Percentiles rank a stretch among this genome's conserved stretches.
Conservation (phyloP, 176 grass and related monocot species). For the Triticum urartu region DNA sequence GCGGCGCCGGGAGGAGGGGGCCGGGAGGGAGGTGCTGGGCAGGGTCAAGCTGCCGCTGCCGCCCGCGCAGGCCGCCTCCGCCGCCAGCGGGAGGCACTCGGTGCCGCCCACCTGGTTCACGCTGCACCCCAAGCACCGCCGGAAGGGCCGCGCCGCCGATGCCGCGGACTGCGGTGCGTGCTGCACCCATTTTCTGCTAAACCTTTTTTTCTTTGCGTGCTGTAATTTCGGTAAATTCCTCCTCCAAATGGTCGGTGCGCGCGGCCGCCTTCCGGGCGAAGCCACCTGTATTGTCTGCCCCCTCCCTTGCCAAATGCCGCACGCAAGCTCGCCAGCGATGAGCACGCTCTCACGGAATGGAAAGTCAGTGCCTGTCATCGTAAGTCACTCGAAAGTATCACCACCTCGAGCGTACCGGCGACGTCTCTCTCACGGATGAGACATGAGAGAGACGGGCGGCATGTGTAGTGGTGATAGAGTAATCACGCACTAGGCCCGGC, state of each 20-base stretch:
- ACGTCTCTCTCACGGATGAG: neutral
- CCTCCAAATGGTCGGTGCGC: constrained; percentile 19
- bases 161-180: constrained; percentile 55
- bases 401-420: neutral
- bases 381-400: neutral
- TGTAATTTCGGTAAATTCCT: neutral
- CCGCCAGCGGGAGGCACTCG: constrained; percentile 30
- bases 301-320: constrained; percentile 12
- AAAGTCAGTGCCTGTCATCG: neutral
- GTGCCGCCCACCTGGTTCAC: constrained; percentile 70
- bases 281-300: neutral
- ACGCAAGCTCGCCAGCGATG: constrained; percentile 26
- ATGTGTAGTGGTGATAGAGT: neutral
- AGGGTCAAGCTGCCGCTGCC: constrained; percentile 39
- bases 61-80: neutral
- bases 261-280: neutral
- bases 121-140: constrained; percentile 50
- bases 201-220: neutral
- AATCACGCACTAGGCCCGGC: neutral
- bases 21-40: constrained; percentile 59
- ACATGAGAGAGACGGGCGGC: neutral
- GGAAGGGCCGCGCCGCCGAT: neutral
- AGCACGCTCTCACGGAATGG: constrained; percentile 3
- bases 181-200: neutral
- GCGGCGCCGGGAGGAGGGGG: constrained; percentile 23